Evolutionary conservation across 257 asterid genomes (phyloP).

Genomic region (Fraxinus pennsylvanica): DNA sequence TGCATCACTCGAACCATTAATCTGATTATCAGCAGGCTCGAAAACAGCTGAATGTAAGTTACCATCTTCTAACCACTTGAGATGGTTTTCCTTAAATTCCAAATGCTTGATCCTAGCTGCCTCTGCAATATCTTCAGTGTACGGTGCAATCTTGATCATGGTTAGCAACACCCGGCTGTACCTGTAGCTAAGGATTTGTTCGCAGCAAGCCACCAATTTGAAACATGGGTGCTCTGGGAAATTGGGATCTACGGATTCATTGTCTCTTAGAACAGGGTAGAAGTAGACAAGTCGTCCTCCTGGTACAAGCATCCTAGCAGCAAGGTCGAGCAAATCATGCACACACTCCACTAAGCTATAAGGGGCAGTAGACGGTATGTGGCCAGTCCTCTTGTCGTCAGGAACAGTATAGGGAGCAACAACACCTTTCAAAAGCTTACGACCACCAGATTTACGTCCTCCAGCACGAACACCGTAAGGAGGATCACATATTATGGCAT

Average conservation of each 20-base stretch:
- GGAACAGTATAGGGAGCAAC: conserved; percentile 88
- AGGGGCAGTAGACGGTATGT: conserved; percentile 96
- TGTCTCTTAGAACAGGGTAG: conserved; percentile 82
- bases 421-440: conserved; percentile 88
- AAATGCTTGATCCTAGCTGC: conserved; percentile 64
- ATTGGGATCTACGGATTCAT: conserved; percentile 50
- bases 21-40: conserved; percentile 54
- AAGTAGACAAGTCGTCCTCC: conserved; percentile 95
- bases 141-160: conserved; percentile 67
- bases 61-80: conserved; percentile 96
- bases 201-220: conserved; percentile 62
- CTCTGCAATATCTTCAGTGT: conserved; percentile 67
- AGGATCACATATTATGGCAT: conserved; percentile 97
- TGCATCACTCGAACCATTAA: conserved; percentile 44
- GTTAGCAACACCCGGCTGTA: conserved; percentile 82
- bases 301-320: conserved; percentile 84
- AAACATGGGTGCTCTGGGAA: conserved; percentile 96
- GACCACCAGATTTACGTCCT: conserved; percentile 99
- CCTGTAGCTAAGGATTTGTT: conserved; percentile 86
- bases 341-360: conserved; percentile 97
- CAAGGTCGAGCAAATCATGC: conserved; percentile 90
- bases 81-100: conserved; percentile 79
- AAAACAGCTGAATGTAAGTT: conserved; percentile 92
- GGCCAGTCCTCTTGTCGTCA: conserved; percentile 80
- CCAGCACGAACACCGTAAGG: conserved; percentile 99